phyloP scores from a whole-genome alignment of 768 basidiomycete species.

The Multifurca ochricompacta region DNA sequence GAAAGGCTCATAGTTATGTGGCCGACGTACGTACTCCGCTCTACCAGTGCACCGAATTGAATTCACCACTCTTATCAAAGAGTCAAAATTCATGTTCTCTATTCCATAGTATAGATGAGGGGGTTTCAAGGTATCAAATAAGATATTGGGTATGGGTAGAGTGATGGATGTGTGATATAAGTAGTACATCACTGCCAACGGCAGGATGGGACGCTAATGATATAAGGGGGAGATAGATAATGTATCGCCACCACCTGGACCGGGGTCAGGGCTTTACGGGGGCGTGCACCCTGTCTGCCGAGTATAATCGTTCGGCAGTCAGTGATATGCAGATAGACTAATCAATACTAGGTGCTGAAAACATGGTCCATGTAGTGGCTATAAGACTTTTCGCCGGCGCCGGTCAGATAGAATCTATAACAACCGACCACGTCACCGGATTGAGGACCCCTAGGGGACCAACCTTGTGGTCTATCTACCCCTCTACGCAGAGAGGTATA shows the following conservation, averaged over 20 bases:
- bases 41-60: neutral
- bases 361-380: neutral
- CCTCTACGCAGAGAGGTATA: constrained; percentile 1
- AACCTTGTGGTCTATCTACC: neutral
- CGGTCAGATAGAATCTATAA: too few species aligned
- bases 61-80: too few species aligned
- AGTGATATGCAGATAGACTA: neutral
- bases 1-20: too few species aligned
- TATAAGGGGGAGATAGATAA: neutral
- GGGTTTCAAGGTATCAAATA: too few species aligned
- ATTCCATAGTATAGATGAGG: too few species aligned
- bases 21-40: neutral
- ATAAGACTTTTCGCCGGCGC: neutral
- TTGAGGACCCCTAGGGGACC: neutral
- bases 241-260: neutral
- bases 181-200: neutral
- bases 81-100: too few species aligned
- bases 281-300: too few species aligned
- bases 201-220: neutral
- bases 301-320: too few species aligned
- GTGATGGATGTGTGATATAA: too few species aligned
- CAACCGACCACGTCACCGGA: neutral
- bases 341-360: neutral
- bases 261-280: neutral
- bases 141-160: too few species aligned